Conservation (phyloP, 805 yeast species). For the Candida nanaspora region DNA sequence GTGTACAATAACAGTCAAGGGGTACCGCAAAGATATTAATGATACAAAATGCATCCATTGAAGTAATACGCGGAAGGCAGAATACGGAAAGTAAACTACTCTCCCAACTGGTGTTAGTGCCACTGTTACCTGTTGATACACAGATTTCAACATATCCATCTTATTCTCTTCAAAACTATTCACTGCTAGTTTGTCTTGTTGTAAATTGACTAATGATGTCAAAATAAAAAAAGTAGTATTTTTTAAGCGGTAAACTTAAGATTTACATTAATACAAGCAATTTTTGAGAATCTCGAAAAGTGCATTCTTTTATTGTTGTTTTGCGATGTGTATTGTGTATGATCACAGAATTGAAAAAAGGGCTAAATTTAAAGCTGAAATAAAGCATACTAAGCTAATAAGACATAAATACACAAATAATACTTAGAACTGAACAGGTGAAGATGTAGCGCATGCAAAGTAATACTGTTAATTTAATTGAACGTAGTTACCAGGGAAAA, state of each 20-base stretch:
- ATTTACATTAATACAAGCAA: neutral
- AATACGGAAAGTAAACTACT: slow-evolving; percentile 16
- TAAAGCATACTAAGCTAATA: too few relatives aligned
- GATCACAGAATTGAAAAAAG: too few relatives aligned
- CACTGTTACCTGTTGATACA: neutral
- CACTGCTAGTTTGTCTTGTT: neutral
- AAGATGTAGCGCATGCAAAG: neutral
- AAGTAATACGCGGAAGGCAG: slow-evolving; percentile 10
- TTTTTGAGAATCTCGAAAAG: neutral
- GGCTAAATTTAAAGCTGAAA: too few relatives aligned
- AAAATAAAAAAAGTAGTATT: neutral
- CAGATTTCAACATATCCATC: slow-evolving; percentile 3
- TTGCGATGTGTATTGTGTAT: too few relatives aligned
- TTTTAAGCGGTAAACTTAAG: too few relatives aligned
- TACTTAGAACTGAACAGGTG: neutral
- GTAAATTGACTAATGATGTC: too few relatives aligned
- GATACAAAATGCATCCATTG: slow-evolving; percentile 14
- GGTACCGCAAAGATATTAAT: slow-evolving; percentile 10
- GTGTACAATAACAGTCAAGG: slow-evolving; percentile 13
- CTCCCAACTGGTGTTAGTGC: slow-evolving; percentile 12
- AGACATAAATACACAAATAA: too few relatives aligned
- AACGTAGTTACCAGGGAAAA: slow-evolving; percentile 95
- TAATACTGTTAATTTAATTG: slow-evolving; percentile 58
- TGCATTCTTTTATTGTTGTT: too few relatives aligned
- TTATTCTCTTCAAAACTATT: slow-evolving; percentile 1